Conservation (phyloP, 2,329 filamentous ascomycete genomes). For the Trichoderma simmonsii region DNA sequence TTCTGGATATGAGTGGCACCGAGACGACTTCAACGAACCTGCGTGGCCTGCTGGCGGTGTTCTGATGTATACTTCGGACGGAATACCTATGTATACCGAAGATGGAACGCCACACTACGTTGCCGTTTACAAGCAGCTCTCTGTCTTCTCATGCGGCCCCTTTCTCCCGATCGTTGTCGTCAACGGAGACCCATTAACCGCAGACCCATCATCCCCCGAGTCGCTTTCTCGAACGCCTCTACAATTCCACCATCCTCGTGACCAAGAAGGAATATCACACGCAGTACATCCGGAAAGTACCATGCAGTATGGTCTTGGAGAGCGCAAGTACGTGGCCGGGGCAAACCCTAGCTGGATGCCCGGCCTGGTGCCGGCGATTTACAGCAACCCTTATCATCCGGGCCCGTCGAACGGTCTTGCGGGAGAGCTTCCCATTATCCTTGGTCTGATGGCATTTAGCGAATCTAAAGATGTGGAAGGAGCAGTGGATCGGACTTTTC, state of each 20-base stretch:
- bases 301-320: slow-evolving; percentile 19
- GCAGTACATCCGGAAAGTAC: slow-evolving; percentile 25
- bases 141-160: slow-evolving; percentile 38
- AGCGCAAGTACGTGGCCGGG: slow-evolving; percentile 32
- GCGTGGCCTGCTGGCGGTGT: neutral
- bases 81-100: neutral
- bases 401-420: slow-evolving; percentile 33
- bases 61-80: neutral
- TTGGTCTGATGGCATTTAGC: slow-evolving; percentile 41
- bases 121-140: slow-evolving; percentile 26
- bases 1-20: slow-evolving; percentile 25
- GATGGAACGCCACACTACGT: no score
- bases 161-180: slow-evolving; percentile 36
- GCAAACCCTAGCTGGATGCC: slow-evolving; percentile 38
- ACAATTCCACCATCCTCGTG: slow-evolving; percentile 2
- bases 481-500: slow-evolving; percentile 25
- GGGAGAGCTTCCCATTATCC: slow-evolving; percentile 38
- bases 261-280: slow-evolving; percentile 28
- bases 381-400: slow-evolving; percentile 22
- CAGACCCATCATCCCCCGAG: neutral
- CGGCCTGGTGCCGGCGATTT: slow-evolving; percentile 34
- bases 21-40: neutral
- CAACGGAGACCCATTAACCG: slow-evolving; percentile 7
- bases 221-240: neutral
- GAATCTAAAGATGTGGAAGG: neutral